A percentile compares a stretch with the other conserved stretches of the same genome.
These are phyloP conservation scores for Penicillium sp. DNA, from an alignment of 2,329 filamentous ascomycete species.

Conservation along the genomic window DNA sequence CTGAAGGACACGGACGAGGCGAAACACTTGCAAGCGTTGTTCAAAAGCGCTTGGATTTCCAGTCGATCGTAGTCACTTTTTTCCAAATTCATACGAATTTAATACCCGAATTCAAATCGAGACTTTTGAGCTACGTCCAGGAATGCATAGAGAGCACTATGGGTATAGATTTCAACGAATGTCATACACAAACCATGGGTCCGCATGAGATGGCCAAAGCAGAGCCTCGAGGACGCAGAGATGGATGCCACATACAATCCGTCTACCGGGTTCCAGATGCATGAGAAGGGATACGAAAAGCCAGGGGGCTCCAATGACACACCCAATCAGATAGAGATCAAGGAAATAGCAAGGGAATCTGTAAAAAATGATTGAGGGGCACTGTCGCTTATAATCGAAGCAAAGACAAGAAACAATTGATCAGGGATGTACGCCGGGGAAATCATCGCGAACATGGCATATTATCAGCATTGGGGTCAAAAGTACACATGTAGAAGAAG, in stretches of 20 bases:
- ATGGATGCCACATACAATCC: neutral
- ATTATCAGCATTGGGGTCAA: constrained; percentile 21
- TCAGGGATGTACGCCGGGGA: constrained; percentile 20
- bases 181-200: constrained; percentile 14
- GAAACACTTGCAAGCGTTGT: constrained; percentile 63
- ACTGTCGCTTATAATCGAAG: constrained; percentile 10
- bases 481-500: constrained; percentile 21
- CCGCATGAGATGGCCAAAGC: neutral
- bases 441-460: constrained; percentile 22
- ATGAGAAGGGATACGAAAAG: constrained; percentile 1
- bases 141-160: neutral
- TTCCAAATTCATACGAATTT: neutral
- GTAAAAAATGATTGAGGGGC: constrained; percentile 2
- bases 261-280: neutral
- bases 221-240: neutral
- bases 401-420: constrained; percentile 9
- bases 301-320: neutral
- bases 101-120: neutral
- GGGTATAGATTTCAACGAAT: constrained; percentile 13
- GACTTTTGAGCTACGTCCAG: neutral
- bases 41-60: constrained; percentile 64
- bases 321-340: neutral
- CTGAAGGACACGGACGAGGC: constrained; percentile 68
- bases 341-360: neutral
- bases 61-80: constrained; percentile 1